phyloP scores from a whole-genome alignment of 2,329 filamentous ascomycete genomes.

The Plenodomus lindquistii region DNA sequence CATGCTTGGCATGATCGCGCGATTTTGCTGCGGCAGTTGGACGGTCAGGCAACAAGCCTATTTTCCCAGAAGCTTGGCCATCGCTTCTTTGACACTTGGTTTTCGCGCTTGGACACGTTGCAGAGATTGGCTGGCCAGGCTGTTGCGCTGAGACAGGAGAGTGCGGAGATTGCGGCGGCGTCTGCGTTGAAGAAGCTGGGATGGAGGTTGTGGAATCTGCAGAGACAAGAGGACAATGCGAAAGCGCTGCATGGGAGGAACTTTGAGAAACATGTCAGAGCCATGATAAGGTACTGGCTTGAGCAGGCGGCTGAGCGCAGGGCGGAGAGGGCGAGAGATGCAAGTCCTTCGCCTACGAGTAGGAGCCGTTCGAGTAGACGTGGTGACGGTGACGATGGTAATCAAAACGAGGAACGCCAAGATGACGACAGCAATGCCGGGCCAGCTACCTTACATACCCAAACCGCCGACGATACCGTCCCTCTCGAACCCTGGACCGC shows the following conservation, averaged over 20 bases:
- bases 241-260: constrained; percentile 58
- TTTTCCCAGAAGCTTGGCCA: constrained; percentile 30
- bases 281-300: constrained; percentile 60
- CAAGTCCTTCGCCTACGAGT: constrained; percentile 27
- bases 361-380: constrained; percentile 14
- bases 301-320: constrained; percentile 47
- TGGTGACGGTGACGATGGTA: constrained; percentile 8
- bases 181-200: constrained; percentile 60
- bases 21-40: constrained; percentile 21
- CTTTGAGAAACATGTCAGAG: constrained; percentile 58
- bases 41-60: constrained; percentile 30
- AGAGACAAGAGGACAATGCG: constrained; percentile 56
- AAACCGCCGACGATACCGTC: constrained; percentile 31
- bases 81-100: constrained; percentile 35
- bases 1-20: constrained; percentile 50
- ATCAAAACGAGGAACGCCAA: neutral
- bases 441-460: neutral
- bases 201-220: constrained; percentile 60
- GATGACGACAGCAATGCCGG: constrained; percentile 5
- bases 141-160: constrained; percentile 50
- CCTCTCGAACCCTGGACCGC: constrained; percentile 45
- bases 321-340: constrained; percentile 18
- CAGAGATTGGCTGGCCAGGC: constrained; percentile 49
- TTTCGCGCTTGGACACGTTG: constrained; percentile 26
- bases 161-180: constrained; percentile 52